Evolutionary conservation across 164 flowering plant species (phyloP).

Genomic region (Paratinospora sagittata): DNA sequence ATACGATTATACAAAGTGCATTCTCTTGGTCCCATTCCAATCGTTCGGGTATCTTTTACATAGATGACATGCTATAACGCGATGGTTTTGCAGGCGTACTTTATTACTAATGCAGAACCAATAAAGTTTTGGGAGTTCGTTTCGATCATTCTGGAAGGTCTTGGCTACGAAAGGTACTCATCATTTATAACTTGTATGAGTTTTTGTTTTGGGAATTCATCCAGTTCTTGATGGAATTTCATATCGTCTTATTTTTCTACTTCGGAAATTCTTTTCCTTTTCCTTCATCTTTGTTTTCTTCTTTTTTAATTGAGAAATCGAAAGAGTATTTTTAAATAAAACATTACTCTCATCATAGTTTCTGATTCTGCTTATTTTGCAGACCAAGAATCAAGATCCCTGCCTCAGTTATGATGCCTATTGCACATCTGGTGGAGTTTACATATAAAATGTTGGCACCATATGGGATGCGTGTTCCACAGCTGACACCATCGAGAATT

Average conservation of each 20-base stretch:
- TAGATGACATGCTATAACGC: constrained; percentile 4
- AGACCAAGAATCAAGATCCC: constrained; percentile 93
- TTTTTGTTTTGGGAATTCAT: not conserved
- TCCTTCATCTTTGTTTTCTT: not conserved
- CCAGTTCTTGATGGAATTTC: not conserved
- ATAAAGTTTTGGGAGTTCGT: constrained; percentile 95
- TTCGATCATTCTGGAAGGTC: constrained; percentile 83
- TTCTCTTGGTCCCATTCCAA: not conserved
- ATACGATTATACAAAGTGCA: too few species aligned
- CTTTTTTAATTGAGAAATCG: not conserved
- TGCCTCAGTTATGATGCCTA: constrained; percentile 78
- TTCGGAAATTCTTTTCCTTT: not conserved
- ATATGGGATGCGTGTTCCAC: constrained; percentile 94
- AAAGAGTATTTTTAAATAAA: not conserved
- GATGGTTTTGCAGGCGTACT: constrained; percentile 65
- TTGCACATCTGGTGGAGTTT: constrained; percentile 74
- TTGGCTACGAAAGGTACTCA: constrained; percentile 86
- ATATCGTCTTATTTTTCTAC: not conserved
- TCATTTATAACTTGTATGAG: not conserved
- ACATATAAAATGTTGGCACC: constrained; percentile 64
- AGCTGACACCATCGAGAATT: constrained; percentile 91
- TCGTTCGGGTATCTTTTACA: not conserved
- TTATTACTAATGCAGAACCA: constrained; percentile 90
- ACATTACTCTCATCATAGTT: constrained; percentile 2
- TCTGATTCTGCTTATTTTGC: constrained; percentile 37